Evolutionary conservation across 2,329 filamentous ascomycete genomes (phyloP), one percentile per base, ranked within the genome.

Genomic region (Phoma sp.): DNA sequence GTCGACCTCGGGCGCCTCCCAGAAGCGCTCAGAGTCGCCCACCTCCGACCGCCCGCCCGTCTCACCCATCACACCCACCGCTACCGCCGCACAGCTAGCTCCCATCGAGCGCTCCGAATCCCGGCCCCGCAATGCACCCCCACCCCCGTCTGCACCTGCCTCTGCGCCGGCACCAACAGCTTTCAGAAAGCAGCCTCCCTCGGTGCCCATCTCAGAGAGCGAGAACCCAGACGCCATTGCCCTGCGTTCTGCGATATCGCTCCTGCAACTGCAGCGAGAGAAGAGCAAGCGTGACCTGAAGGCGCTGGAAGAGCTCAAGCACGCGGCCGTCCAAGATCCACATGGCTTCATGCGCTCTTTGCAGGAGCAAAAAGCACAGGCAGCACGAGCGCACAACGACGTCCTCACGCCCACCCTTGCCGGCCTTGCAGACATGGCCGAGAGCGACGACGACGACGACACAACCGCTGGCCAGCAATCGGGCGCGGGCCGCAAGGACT

Each of bases 181-280:
- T 39, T 80, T 78, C 65, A 78, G 76, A 29, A 69, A 73, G 13
- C 76, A 74, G 53, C 80, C 80, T 24, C 67, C 76, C 22, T 73
- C 78, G 17, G 69, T 77, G 38, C 76, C 80, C 7, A 81, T 82
- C 62, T 76, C 76, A 19, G 76, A 78, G 62, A 77, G 75, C 56
- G 77, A 81, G 45, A 96, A 96, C 70, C 88, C 91, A 7, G 94
- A 98, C 79, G 92, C 89, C 22, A 88, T 97, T 57, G 94, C 94
- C 5, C 82, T 97, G 56, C 88, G 89, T 62, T 91, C 90, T 24
- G 91, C 93, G 40, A 92, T 97, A 57, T 89, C 91, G 8, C 87
- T 96, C 46, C 81, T 98, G 41, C 92, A 96, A 77, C 82, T 96
- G 62, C 94, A 98, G 78, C 88, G 88, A 61, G 86, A 88, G 69